Evolutionary conservation across 805 yeast genomes (phyloP).

Genomic region (Ogataea zsoltii): DNA sequence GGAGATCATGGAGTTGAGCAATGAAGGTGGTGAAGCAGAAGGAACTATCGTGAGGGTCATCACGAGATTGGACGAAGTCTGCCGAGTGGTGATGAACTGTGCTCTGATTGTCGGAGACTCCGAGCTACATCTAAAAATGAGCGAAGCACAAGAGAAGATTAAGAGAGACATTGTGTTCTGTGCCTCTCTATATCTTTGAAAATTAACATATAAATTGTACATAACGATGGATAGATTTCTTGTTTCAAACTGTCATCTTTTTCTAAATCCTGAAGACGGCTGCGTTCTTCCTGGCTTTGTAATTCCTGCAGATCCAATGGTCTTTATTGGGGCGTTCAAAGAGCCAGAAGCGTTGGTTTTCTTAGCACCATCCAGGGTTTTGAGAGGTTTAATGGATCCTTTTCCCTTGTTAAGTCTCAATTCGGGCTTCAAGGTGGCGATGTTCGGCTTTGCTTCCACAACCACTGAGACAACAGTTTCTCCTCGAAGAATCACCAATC

Average conservation of each 20-base stretch:
- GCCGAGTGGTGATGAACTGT: constrained; percentile 92
- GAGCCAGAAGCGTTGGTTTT: constrained; percentile 4
- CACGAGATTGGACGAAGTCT: constrained; percentile 89
- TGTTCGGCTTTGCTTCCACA: constrained; percentile 63
- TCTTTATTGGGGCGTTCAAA: constrained; percentile 20
- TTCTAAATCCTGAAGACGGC: constrained; percentile 16
- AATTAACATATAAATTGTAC: constrained; percentile 1
- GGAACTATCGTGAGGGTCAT: constrained; percentile 97
- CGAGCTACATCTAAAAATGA: constrained; percentile 84
- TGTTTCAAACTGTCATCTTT: constrained; percentile 6
- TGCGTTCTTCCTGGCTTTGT: constrained; percentile 18
- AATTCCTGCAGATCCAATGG: constrained; percentile 21
- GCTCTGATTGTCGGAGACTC: constrained; percentile 94
- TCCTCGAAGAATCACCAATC: constrained; percentile 83
- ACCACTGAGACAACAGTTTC: constrained; percentile 76
- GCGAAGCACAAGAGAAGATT: constrained; percentile 88
- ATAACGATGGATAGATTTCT: not conserved
- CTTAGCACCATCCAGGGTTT: constrained; percentile 20
- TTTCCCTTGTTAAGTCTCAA: constrained; percentile 34
- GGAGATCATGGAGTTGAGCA: constrained; percentile 85
- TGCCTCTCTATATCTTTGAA: constrained; percentile 81
- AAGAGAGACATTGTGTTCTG: constrained; percentile 97
- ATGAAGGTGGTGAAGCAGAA: constrained; percentile 68
- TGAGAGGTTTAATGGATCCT: constrained; percentile 33
- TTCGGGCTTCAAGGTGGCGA: constrained; percentile 32